phyloP scores from a whole-genome alignment of 371 early-diverging fungal genomes.

The Mucor lusitanicus region DNA sequence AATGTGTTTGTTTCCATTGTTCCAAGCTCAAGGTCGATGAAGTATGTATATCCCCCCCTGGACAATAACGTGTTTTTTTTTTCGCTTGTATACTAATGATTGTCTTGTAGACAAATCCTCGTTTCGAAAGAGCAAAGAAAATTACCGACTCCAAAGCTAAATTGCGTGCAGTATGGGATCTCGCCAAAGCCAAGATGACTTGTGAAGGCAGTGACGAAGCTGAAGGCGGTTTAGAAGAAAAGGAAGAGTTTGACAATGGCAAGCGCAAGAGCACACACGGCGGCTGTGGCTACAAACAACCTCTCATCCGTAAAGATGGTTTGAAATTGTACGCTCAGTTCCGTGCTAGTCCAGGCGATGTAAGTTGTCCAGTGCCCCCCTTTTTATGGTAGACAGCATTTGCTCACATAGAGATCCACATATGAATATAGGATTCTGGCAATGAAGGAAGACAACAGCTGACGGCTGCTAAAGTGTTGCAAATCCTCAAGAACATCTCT shows the following conservation, averaged over 20 bases:
- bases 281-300: constrained; percentile 97
- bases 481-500: constrained; percentile 90
- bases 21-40: constrained; percentile 94
- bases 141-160: constrained; percentile 78
- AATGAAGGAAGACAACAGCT: constrained; percentile 75
- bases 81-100: neutral
- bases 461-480: constrained; percentile 83
- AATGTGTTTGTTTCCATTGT: constrained; percentile 98
- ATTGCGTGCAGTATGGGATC: constrained; percentile 91
- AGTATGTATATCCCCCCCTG: constrained; percentile 41
- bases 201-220: constrained; percentile 86
- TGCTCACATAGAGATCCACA: too few relatives aligned
- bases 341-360: constrained; percentile 60
- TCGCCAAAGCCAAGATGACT: constrained; percentile 84
- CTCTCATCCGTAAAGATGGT: constrained; percentile 89
- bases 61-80: neutral
- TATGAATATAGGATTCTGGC: constrained; percentile 54
- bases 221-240: constrained; percentile 55
- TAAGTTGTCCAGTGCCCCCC: too few relatives aligned
- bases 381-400: too few relatives aligned
- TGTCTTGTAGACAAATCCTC: constrained; percentile 63
- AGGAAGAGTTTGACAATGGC: constrained; percentile 41
- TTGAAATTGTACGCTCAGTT: constrained; percentile 81
- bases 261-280: constrained; percentile 69
- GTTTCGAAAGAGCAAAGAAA: constrained; percentile 71